Evolutionary conservation across 2,329 filamentous ascomycete genomes (phyloP), one percentile per base, ranked within the genome.

Genomic region (Colletotrichum navitas): DNA sequence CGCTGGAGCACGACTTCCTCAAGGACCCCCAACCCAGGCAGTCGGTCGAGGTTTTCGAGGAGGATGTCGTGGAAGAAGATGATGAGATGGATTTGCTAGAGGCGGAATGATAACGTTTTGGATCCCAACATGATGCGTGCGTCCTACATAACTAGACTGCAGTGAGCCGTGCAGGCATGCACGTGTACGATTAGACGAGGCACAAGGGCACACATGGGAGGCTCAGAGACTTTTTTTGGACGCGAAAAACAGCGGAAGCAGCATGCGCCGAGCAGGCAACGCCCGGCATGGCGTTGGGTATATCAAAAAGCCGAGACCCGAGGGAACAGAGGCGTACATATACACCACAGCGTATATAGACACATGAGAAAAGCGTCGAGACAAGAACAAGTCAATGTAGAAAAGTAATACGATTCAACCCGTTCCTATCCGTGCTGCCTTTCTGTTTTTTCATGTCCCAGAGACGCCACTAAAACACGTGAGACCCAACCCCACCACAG

Each of bases 1-100:
- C 94, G 0, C 80, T 97, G 58, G 80, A 88, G 61, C 93, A 95
- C 79, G 89, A 92, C 0, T 95, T 95, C 77, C 80, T 95, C 73
- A 80, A 79, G 54, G 75, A 83, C 39, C 79, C 79, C 3, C 78
- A 82, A 34, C 80, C 79, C 36, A 73, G 43, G 74, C 77, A 52
- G 47, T 56, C 70, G 29, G 41, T 54, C 5, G 65, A 68, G 52
- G 11, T 7, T 26, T 43, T 32, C 7, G 43, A 58, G 3, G 16
- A 81, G 29, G 79, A 52, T 7, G 18, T 7, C 51, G 16, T 10
- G 3, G 51, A 55, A 2, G 83, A 86, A 18, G 86, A 89, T 5
- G 86, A 90, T 73, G 88, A 89, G 76, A 87, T 91, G 83, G 84
- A 86, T 68, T 83, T 86, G 71, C 66, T 86, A 63, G 34, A 72